phyloP scores from a whole-genome alignment of 2,329 filamentous ascomycete genomes.

The Exophiala oligosperma region DNA sequence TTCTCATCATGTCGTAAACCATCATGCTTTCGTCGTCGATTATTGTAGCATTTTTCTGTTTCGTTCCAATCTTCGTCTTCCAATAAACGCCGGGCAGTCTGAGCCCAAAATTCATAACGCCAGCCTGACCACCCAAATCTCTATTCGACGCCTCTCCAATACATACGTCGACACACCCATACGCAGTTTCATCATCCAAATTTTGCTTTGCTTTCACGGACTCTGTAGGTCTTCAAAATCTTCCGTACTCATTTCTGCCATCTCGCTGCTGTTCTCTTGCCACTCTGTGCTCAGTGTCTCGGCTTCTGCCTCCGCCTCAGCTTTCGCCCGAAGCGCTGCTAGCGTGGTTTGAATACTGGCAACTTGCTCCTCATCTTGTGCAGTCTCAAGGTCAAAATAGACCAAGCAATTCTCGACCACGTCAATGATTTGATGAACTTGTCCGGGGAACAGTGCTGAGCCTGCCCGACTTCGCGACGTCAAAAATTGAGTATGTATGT shows the following conservation, averaged over 20 bases:
- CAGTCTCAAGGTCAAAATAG: constrained; percentile 22
- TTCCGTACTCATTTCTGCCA: constrained; percentile 23
- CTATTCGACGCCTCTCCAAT: background rate
- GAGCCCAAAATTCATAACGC: background rate
- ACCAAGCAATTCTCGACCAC: constrained; percentile 22
- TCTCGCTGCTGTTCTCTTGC: constrained; percentile 26
- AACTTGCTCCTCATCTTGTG: constrained; percentile 20
- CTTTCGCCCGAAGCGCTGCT: constrained; percentile 16
- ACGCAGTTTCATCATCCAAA: background rate
- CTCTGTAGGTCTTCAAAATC: constrained; percentile 23
- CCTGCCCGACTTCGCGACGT: constrained; percentile 11
- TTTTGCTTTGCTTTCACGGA: constrained; percentile 4
- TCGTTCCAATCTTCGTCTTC: background rate
- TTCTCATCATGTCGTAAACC: constrained; percentile 3
- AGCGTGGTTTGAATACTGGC: constrained; percentile 14
- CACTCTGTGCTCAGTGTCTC: constrained; percentile 27
- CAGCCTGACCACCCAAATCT: too few relatives aligned
- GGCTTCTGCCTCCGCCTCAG: constrained; percentile 19
- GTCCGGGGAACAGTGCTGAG: constrained; percentile 20
- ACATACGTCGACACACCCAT: background rate
- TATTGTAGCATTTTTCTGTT: constrained; percentile 1
- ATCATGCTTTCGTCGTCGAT: constrained; percentile 4
- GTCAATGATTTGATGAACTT: constrained; percentile 23
- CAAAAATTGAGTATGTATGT: constrained; percentile 20
- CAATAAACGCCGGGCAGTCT: background rate